These are phyloP conservation scores for Hortiboletus campestris DNA, from an alignment of 768 basidiomycete genomes.

Conservation along the genomic window DNA sequence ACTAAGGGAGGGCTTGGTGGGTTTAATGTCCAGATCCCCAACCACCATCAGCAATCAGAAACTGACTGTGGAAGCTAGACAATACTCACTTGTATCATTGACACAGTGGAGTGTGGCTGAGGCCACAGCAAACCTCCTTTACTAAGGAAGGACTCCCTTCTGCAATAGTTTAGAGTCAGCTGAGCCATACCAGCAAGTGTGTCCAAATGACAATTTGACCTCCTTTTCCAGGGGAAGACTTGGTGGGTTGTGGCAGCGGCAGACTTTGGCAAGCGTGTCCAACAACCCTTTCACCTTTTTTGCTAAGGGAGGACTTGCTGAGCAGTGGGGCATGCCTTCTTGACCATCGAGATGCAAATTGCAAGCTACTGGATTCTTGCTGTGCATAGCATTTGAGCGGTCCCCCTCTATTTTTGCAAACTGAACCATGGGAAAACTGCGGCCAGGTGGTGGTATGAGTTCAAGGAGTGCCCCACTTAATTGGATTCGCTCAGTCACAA, in stretches of 20 bases:
- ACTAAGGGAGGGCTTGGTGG: constrained; percentile 3
- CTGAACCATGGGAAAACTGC: no score
- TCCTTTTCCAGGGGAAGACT: constrained; percentile 2
- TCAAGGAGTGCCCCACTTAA: no score
- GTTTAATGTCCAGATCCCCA: not conserved
- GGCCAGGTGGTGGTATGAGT: no score
- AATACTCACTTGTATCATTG: no score
- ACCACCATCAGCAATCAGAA: not conserved
- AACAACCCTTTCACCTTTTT: constrained; percentile 3
- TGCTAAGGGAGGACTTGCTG: constrained; percentile 3
- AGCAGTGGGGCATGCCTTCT: constrained; percentile 2
- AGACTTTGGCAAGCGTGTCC: constrained; percentile 2
- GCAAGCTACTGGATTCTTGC: not conserved
- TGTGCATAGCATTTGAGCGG: not conserved
- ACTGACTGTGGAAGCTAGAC: not conserved
- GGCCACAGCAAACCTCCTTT: not conserved
- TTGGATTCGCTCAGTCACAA: no score
- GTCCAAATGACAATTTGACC: not conserved
- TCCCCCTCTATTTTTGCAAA: no score
- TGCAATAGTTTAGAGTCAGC: not conserved
- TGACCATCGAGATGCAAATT: not conserved
- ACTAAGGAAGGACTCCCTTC: constrained; percentile 2
- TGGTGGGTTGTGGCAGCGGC: not conserved
- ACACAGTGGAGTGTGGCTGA: no score
- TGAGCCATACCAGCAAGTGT: not conserved